Conservation (phyloP, 140 eudicot species). For the Oenanthe javanica region DNA sequence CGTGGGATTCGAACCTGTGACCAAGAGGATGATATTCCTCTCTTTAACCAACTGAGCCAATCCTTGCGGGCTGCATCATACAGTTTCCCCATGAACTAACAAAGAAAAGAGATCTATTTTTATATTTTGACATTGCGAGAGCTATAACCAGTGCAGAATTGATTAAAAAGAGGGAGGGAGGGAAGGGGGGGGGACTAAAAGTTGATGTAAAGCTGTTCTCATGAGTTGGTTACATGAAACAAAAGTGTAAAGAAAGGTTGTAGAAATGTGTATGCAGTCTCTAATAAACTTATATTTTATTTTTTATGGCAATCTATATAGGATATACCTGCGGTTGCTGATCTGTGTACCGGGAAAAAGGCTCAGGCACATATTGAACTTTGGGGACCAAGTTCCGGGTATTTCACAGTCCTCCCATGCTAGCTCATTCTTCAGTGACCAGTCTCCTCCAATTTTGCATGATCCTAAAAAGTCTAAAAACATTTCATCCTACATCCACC, state of each 20-base stretch:
- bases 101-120: neutral
- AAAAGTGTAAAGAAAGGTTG: neutral
- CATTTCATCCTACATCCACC: slow-evolving; percentile 68
- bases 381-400: slow-evolving; percentile 60
- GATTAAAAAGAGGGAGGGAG: too few species aligned
- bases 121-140: neutral
- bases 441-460: slow-evolving; percentile 46
- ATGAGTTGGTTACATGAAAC: neutral
- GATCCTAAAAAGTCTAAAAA: slow-evolving; percentile 47
- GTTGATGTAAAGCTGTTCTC: neutral
- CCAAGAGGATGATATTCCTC: too few species aligned
- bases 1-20: too few species aligned
- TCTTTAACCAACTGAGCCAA: too few species aligned
- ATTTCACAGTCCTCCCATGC: slow-evolving; percentile 64
- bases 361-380: slow-evolving; percentile 52
- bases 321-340: slow-evolving; percentile 90
- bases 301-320: slow-evolving; percentile 32
- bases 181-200: too few species aligned
- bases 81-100: neutral
- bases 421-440: slow-evolving; percentile 53
- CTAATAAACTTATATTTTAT: neutral
- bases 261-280: neutral
- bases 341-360: slow-evolving; percentile 88
- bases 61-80: too few species aligned
- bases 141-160: neutral